A percentile compares a stretch with the other conserved stretches of the same genome.
Evolutionary conservation across 768 basidiomycete genomes (phyloP).

Genomic region (Lenzites betulinus): DNA sequence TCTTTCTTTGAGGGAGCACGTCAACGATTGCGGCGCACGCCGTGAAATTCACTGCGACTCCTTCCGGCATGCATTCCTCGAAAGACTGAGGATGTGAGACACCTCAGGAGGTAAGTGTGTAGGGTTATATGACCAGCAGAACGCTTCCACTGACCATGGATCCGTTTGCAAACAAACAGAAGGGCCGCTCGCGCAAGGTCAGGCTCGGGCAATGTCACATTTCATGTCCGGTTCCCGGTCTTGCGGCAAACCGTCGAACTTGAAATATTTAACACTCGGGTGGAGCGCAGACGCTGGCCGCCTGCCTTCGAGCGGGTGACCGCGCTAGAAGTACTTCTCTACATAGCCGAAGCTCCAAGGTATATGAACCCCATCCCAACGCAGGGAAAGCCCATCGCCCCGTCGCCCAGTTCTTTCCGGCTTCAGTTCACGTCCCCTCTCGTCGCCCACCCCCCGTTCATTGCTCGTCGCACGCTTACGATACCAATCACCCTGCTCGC

Average conservation of each 20-base stretch:
- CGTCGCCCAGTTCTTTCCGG: not conserved
- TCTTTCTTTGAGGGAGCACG: not conserved
- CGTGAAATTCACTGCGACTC: no score
- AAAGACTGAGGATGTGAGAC: no score
- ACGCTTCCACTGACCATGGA: no score
- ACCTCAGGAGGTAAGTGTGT: no score
- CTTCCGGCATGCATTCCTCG: no score
- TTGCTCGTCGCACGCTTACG: conserved; percentile 12
- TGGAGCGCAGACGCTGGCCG: not conserved
- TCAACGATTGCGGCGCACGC: no score
- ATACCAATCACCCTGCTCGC: not conserved
- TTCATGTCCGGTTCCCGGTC: not conserved
- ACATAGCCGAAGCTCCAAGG: conserved; percentile 3
- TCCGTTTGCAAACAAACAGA: no score
- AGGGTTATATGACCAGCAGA: no score
- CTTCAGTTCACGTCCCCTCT: conserved; percentile 1
- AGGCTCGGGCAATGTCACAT: not conserved
- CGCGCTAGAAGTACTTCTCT: conserved; percentile 8
- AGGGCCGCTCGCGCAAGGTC: no score
- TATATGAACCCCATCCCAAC: conserved; percentile 7
- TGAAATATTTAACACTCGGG: not conserved
- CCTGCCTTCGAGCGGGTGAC: not conserved
- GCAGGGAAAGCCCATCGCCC: not conserved
- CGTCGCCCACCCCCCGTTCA: conserved; percentile 9
- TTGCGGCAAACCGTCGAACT: conserved; percentile 2